Evolutionary conservation across 352 stramenopile genomes (phyloP), one percentile per base, ranked within the genome.

Genomic region (Phytophthora macrochlamydospora): DNA sequence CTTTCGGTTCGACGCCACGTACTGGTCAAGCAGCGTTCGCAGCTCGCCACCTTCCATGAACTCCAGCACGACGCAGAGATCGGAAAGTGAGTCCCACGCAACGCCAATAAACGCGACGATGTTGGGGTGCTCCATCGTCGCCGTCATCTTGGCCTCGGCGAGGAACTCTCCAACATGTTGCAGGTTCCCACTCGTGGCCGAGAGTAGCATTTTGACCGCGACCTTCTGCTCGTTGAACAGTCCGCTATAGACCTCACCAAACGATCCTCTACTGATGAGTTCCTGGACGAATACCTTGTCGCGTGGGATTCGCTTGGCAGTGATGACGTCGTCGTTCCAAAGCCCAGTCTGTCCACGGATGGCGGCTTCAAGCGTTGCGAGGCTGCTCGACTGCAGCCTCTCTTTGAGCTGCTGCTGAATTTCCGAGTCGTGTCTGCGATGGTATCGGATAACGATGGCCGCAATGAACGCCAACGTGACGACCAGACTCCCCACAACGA

Each of bases 11-110:
- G 50, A 71, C 3, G 43, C 18, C 35, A 56, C 4, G 18, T 56
- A 72, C 1, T 67, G 42, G 13, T 56, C 61, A 12, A 88, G 60
- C 2, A 87, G 55, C 8, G 56, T 56, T 28, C 73, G 68, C 37
- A 87, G 44, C 43, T 87, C 71, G 5, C 78, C 76, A 9, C 78
- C 76, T 30, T 77, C 64, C 74, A 87, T 80, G 53, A 67, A 85
- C 57, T 87, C 76, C 1, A 78, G 73, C 8, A 83, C 57, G 7
- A 82, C 71, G 9, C 71, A 73, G 3, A 85, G 50, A 28, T 87
- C 79, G 3, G 54, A 35, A n/a, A 84, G 68, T 18, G 59, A 61
- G 8, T 83, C 67, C 78, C 78, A 77, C 29, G 38, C 65, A 37
- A 43, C 85, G 2, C 79, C 79, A 13, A 85, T 30, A 9, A 83